Base-by-base conservation (phyloP, 106 monocot genomes). In the Triglochin maritima region DNA sequence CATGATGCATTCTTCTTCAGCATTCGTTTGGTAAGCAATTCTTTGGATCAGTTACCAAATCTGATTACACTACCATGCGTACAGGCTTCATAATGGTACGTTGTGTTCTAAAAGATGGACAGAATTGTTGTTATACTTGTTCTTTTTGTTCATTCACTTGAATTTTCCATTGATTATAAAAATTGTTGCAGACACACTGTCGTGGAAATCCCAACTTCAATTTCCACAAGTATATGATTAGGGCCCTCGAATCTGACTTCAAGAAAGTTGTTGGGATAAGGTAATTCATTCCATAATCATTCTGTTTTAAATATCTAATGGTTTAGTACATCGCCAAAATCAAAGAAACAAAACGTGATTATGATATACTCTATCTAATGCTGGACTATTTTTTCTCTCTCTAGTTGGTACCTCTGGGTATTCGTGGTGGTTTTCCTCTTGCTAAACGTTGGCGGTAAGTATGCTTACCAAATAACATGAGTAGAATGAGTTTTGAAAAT, bases 321-420 rank as follows among this genome's bases (percentile, higher is more conserved):
- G 29, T 29, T 29, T 29, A 29, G 29, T 29, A 29, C 29, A 29
- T 29, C 29, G 1, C 29, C 29, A 29, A 29, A 29, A 29, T 29
- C 29, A 0, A 29, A 29, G 29, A 29, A 29, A 29, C 29, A 29
- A 29, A 29, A 29, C 1, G 29, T 29, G 29, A 29, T 29, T 29
- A 29, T 29, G 29, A 29, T 29, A 29, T 29, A 29, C 29, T 29
- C 29, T 29, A 29, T 29, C 29, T 29, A 29, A 29, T 29, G 29
- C 47, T 6, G 8, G 14, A 49, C 13, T 15, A n/a, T n/a, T 14
- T 7, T 65, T 46, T 59, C 29, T 29, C 29, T 56, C 52, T 78
- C 47, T 75, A 93, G 93, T 71, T 88, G 93, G 88, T 81, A 81
- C 47, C 88, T 88, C 29, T 93, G 88, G 93, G 51, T 77, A 3